Evolutionary conservation across 345 rosid species (phyloP).

Genomic region (Brassica cretica): DNA sequence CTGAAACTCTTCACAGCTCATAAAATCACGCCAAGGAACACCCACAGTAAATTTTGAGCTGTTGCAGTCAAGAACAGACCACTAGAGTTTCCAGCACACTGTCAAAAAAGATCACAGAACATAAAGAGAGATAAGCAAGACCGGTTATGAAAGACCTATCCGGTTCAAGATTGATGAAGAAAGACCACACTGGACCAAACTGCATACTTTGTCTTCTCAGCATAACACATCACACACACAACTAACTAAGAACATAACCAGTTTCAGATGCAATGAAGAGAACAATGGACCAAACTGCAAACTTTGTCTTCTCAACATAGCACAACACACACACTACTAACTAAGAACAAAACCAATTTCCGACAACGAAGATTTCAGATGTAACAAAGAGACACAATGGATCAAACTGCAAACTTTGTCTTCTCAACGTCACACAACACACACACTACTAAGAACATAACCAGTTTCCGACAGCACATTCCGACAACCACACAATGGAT

Average conservation of each 20-base stretch:
- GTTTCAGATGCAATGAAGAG: background rate
- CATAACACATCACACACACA: background rate
- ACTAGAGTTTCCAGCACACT: no score
- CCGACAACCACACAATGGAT: background rate
- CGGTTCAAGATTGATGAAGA: no score
- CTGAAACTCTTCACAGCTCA: no score
- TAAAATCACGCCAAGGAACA: no score
- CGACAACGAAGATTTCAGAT: background rate
- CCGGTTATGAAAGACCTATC: no score
- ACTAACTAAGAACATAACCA: background rate
- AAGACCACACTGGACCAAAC: no score
- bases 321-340: background rate
- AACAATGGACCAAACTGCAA: background rate
- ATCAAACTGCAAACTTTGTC: background rate
- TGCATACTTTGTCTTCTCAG: no score
- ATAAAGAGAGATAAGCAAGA: no score
- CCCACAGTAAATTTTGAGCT: no score
- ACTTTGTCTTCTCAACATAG: background rate
- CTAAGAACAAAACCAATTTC: background rate
- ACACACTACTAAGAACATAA: background rate
- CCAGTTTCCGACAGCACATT: background rate
- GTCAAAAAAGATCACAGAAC: no score
- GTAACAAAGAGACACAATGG: background rate
- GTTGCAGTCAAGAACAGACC: no score
- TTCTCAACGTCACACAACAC: background rate